Base-by-base conservation (phyloP, 176 grass and related monocot species). In the Lolium perenne region DNA sequence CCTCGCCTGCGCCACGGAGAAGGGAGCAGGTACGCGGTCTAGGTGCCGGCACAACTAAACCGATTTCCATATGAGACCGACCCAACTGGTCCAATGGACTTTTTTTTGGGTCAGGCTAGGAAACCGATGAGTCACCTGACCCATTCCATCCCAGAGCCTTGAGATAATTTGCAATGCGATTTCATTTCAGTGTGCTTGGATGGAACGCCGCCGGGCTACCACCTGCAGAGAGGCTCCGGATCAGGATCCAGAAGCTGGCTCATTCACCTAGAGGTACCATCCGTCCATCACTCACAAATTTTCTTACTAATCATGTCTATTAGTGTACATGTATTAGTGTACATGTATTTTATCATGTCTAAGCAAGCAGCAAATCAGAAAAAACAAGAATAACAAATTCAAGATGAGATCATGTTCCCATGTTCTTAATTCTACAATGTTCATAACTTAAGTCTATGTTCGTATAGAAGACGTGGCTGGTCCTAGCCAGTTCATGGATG, bases 181-280 rank as follows among this genome's bases (percentile, higher is more conserved):
- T 63, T 63, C 12, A 6, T 64, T 43, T n/a, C 67, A 46, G 68
- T 71, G 40, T 72, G 69, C 10, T 47, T 97, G 85, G 93, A 97
- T 73, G 93, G 93, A 53, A 95, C 80, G 56, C 87, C 93, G 32
- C 80, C 95, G 0, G 95, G 80, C 8, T 97, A 97, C 78, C 93
- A 97, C 88, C 71, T 93, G 12, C 91, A 82, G 54, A 95, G 81
- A 70, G 95, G 95, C 22, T 95, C 84, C 47, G 93, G 85, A 25
- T 64, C 65, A 13, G 93, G 95, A n/a, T 26, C 83, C 2, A 76
- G 58, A 45, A 95, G 4, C 45, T 95, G 93, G 93, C 87, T 97
- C 74, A 40, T 22, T 14, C 17, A 49, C 21, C 21, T 48, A 49
- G 12, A 74, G 45, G 45, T 73, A 11, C 1, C 25, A 69, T 66